Evolutionary conservation across 2,329 filamentous ascomycete genomes (phyloP).

Genomic region (Alternaria hordeiaustralica): DNA sequence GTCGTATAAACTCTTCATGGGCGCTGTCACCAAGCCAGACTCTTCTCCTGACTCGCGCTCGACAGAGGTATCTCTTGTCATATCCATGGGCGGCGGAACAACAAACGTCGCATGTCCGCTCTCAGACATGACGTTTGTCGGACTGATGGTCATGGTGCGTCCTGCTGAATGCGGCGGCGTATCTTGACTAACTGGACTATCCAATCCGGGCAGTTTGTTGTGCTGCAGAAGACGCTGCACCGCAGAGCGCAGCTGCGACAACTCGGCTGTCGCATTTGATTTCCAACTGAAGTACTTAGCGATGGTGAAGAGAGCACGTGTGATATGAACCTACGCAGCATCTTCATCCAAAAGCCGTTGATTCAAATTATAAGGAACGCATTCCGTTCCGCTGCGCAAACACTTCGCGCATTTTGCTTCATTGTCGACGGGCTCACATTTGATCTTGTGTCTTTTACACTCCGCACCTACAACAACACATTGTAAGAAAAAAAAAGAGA

Average conservation of each 20-base stretch:
- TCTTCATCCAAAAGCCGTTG: conserved; percentile 44
- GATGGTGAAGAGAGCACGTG: not conserved
- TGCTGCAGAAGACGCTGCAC: conserved; percentile 37
- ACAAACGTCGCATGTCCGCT: conserved; percentile 31
- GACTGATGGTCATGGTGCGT: conserved; percentile 27
- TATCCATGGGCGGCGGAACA: conserved; percentile 39
- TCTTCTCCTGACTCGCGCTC: conserved; percentile 39
- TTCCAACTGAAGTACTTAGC: conserved; percentile 35
- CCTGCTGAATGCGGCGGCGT: conserved; percentile 20
- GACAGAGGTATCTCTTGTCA: conserved; percentile 43
- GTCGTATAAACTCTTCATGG: conserved; percentile 45
- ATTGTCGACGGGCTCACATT: conserved; percentile 41
- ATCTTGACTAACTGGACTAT: conserved; percentile 11
- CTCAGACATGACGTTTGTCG: conserved; percentile 33
- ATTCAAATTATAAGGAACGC: conserved; percentile 68
- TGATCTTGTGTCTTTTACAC: conserved; percentile 47
- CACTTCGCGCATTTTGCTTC: conserved; percentile 44
- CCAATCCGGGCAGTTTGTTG: conserved; percentile 35
- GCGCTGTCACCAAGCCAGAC: conserved; percentile 36
- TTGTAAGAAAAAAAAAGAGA: not conserved
- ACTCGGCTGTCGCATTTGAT: conserved; percentile 34
- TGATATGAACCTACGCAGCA: conserved; percentile 28
- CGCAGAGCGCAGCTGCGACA: conserved; percentile 34
- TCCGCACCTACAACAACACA: conserved; percentile 32
- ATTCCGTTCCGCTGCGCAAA: conserved; percentile 70